Base-by-base conservation (phyloP, 108 stramenopile genomes). In the Craspedostauros australis region DNA sequence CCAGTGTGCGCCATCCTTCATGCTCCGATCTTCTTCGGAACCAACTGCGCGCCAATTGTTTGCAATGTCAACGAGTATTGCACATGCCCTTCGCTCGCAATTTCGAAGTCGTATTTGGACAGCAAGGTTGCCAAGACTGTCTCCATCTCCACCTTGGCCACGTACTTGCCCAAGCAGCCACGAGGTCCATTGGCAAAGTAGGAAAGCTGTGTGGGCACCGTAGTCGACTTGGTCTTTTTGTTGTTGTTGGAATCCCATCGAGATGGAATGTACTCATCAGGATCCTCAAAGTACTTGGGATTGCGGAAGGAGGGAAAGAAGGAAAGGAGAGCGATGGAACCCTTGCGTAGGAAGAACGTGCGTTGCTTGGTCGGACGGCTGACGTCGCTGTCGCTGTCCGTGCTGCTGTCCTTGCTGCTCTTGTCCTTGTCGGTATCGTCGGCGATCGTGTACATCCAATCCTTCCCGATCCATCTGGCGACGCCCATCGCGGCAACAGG, bases 131-230 rank as follows among this genome's bases (percentile, higher is more conserved):
- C 45, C n/a, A 77, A 16, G 16, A 77, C 61, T 25, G 48, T 45
- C 5, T 56, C 38, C 0, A 72, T 11, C 58, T 79, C 78, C 9
- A 64, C 59, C 18, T 65, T 62, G 0, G 80, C 75, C 5, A 81
- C 60, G 4, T 64, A 26, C 44, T 77, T 72, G 15, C 75, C 80
- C 2, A 64, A 27, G 46, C 80, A 77, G 32, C 71, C 74, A 19
- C 58, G 68, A 22, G 28, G 48, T 8, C 80, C 80, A 24, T 62
- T 15, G 22, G 60, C n/a, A 57, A 54, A 74, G 74, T n/a, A 69
- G 63, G 11, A 77, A 20, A 19, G 52, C 65, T 3, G 72, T 37
- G 16, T 64, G 40, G 18, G 40, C 50, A 50, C 62, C 57, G 11
- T 47, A 49, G 11, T 58, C 22, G 1, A 54, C 55, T 9, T 66